Conservation (phyloP, 192 early-diverging fungal genomes). For the Powellomyces hirtus region DNA sequence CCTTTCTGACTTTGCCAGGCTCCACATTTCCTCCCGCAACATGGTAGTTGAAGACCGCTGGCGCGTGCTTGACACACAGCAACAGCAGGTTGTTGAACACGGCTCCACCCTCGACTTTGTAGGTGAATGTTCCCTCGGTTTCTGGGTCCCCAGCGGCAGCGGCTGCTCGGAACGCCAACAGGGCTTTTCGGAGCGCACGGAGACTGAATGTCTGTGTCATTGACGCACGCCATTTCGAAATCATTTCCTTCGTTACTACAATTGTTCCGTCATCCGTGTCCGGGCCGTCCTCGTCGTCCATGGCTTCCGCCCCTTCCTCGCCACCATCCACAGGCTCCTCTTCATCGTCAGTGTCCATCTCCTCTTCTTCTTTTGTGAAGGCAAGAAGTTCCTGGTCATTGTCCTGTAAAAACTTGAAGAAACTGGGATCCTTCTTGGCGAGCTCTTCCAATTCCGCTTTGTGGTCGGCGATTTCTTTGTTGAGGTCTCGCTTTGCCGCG, state of each 20-base stretch:
- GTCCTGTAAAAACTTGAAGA: conserved; percentile 87
- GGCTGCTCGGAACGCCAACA: conserved; percentile 85
- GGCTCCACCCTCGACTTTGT: conserved; percentile 65
- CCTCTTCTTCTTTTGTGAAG: conserved; percentile 54
- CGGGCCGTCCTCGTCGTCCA: conserved; percentile 13
- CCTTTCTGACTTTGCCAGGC: conserved; percentile 32
- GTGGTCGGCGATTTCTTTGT: conserved; percentile 61
- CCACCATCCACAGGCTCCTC: conserved; percentile 52
- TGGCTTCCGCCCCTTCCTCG: conserved; percentile 37
- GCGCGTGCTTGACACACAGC: conserved; percentile 67
- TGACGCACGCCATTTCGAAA: conserved; percentile 69
- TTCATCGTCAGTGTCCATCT: conserved; percentile 27
- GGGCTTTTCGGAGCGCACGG: conserved; percentile 63
- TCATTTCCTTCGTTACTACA: conserved; percentile 69
- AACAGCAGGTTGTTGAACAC: conserved; percentile 83
- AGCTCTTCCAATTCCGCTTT: conserved; percentile 82
- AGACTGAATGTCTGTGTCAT: conserved; percentile 60
- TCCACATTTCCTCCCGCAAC: conserved; percentile 40
- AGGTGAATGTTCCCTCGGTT: conserved; percentile 49
- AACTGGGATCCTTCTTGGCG: conserved; percentile 84
- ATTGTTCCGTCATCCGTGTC: conserved; percentile 36
- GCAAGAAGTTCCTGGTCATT: conserved; percentile 81
- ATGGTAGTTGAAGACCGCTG: conserved; percentile 68
- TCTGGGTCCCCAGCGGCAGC: conserved; percentile 73
- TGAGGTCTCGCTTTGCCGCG: conserved; percentile 41